These are phyloP conservation scores for Cunninghamia lanceolata DNA, from an alignment of 75 land plant genomes.

Conservation along the genomic window DNA sequence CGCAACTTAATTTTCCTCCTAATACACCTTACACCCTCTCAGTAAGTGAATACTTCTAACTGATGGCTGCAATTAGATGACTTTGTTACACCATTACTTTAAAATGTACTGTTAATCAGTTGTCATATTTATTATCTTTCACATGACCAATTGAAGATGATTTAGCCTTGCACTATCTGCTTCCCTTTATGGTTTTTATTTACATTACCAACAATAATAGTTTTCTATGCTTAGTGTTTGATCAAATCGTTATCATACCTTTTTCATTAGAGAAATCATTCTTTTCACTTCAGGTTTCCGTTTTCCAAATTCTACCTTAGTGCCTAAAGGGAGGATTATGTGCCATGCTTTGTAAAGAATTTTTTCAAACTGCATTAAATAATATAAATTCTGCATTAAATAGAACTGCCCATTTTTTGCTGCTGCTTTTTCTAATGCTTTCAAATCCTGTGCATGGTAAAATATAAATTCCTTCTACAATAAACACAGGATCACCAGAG, in stretches of 20 bases:
- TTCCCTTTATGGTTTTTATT: neutral
- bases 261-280: neutral
- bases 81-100: neutral
- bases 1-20: conserved; percentile 22
- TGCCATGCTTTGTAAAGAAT: neutral
- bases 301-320: neutral
- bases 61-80: neutral
- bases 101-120: neutral
- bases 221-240: neutral
- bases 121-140: neutral
- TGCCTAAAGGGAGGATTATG: neutral
- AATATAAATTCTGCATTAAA: neutral
- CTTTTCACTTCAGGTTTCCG: neutral
- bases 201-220: neutral
- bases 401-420: neutral
- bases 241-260: neutral
- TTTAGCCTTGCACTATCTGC: neutral
- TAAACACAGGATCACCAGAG: neutral
- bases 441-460: neutral
- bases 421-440: neutral
- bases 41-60: conserved; percentile 15
- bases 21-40: conserved; percentile 36
- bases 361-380: too few relatives aligned
- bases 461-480: neutral
- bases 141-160: neutral